These are phyloP conservation scores for Mucor sp. DNA, from an alignment of 371 early-diverging fungal species.

Conservation along the genomic window DNA sequence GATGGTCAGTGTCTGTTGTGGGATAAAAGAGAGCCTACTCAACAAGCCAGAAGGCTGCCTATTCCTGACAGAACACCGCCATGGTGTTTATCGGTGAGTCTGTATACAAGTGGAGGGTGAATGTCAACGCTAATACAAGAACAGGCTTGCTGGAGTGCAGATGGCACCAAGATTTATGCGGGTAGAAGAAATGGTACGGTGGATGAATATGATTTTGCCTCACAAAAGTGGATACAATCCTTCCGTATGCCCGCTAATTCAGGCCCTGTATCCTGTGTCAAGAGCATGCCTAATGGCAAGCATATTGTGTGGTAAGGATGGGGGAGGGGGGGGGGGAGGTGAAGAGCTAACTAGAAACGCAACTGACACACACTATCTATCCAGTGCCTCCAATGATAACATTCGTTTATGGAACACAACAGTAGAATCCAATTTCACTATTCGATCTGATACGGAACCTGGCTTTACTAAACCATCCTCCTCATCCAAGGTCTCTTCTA, in stretches of 20 bases:
- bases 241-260: slow-evolving; percentile 88
- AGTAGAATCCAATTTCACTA: slow-evolving; percentile 41
- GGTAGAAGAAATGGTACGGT: slow-evolving; percentile 85
- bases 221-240: slow-evolving; percentile 66
- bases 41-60: slow-evolving; percentile 55
- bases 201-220: slow-evolving; percentile 86
- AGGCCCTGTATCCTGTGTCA: slow-evolving; percentile 86
- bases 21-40: slow-evolving; percentile 75
- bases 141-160: slow-evolving; percentile 85
- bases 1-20: slow-evolving; percentile 84
- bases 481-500: slow-evolving; percentile 21
- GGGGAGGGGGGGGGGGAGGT: too few relatives aligned
- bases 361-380: neutral
- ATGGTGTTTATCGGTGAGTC: slow-evolving; percentile 80
- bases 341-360: too few relatives aligned
- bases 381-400: slow-evolving; percentile 90
- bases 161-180: slow-evolving; percentile 73
- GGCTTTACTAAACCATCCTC: slow-evolving; percentile 18
- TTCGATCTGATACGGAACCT: slow-evolving; percentile 31
- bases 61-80: slow-evolving; percentile 80
- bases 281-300: slow-evolving; percentile 76
- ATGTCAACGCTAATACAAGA: too few relatives aligned
- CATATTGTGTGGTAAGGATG: slow-evolving; percentile 86
- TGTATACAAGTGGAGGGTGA: too few relatives aligned
- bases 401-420: slow-evolving; percentile 86